Base-by-base conservation (phyloP, 176 grass and related monocot species). In the Ananas comosus region DNA sequence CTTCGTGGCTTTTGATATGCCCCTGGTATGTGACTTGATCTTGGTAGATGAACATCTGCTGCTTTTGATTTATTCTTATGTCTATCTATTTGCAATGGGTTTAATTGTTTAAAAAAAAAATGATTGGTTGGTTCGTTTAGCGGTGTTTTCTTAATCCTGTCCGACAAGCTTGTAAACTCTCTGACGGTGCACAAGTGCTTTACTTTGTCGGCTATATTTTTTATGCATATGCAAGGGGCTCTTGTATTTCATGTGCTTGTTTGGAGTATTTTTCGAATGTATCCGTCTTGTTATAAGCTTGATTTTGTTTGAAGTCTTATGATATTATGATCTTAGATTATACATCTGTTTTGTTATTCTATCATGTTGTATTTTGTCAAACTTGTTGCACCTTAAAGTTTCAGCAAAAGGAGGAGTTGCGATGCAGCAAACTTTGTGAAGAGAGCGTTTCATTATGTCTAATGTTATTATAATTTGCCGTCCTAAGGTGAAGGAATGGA, bases 1-100 rank as follows among this genome's bases (percentile, higher is more conserved):
- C 73, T 93, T 93, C 81, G 81, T 86, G 61, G 89, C 94, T 78
- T 99, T 90, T 56, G 89, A 99, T 70, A 78, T 99, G 78, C 94
- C 94, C 48, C 74, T 99, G 87, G 94, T 99, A 81, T 64, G 94
- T 66, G 18, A 53, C 7, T 61, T 61, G 33, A 42, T 42, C 33
- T 42, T 42, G 33, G 33, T 42, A 42, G 33, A 42, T 42, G 33
- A 42, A 42, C 33, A 42, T 42, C 33, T 42, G 0, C 7, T 42
- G 33, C 33, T 42, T 42, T 42, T 42, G 33, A 42, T 42, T 42
- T 42, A 42, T 42, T 42, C 33, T 42, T 42, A 42, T 42, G 5
- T 42, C 33, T 42, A 42, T 42, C 33, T 42, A 42, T 42, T 42
- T 42, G 5, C 4, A 42, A 42, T 42, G 0, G 33, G 33, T 42